A percentile compares a stretch with the other conserved stretches of the same genome.
Evolutionary conservation across 305 asterid species (phyloP).

Genomic region (Solanum hybrid): DNA sequence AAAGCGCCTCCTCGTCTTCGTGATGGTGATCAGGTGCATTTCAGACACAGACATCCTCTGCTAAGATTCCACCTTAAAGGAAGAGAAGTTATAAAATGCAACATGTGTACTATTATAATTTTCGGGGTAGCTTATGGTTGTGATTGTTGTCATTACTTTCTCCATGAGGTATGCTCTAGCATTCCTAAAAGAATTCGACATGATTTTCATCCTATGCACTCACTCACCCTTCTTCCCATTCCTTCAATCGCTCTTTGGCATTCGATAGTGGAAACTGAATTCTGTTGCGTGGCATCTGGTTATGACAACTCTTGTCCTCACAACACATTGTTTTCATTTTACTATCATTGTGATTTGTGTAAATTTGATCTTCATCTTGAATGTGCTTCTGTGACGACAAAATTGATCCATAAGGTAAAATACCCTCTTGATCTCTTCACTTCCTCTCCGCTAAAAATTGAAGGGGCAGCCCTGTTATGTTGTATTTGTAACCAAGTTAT

Average conservation of each 20-base stretch:
- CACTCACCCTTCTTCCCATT: neutral
- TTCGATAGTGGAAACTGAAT: neutral
- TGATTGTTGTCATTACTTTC: neutral
- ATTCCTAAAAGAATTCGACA: neutral
- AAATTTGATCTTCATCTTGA: neutral
- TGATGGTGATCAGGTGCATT: neutral
- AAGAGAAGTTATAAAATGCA: neutral
- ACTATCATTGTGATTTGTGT: neutral
- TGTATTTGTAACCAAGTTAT: neutral
- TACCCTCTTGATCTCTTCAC: neutral
- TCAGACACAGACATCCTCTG: neutral
- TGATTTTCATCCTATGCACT: neutral
- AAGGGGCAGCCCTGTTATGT: neutral
- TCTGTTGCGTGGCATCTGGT: neutral
- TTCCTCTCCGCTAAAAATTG: neutral
- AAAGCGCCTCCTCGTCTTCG: neutral
- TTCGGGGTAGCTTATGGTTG: neutral
- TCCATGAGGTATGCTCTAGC: neutral
- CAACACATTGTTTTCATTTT: neutral
- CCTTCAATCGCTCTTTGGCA: neutral
- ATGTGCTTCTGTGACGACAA: neutral
- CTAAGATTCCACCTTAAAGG: neutral
- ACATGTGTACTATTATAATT: neutral
- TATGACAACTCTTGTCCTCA: neutral
- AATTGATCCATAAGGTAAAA: neutral